phyloP scores from a whole-genome alignment of 75 land plant species.

The Picea glauca region DNA sequence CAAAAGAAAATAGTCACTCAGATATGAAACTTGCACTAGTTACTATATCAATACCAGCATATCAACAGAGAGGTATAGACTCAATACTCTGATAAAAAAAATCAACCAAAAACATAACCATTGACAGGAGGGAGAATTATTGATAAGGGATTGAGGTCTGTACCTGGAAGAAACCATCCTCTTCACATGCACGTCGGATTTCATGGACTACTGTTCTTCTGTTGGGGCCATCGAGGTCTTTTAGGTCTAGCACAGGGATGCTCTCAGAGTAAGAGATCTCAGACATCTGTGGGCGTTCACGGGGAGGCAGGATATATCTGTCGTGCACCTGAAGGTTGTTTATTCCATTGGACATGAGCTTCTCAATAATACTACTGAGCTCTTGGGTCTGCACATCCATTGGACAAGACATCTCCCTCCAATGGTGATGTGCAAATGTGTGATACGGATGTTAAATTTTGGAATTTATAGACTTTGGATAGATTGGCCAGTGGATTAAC shows the following conservation, averaged over 20 bases:
- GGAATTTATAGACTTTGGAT: too few species aligned
- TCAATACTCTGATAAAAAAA: too few species aligned
- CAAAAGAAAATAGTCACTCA: too few species aligned
- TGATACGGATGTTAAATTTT: too few species aligned
- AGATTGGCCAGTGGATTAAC: too few species aligned
- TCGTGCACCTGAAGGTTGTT: not conserved
- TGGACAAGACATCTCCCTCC: too few species aligned
- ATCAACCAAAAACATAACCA: too few species aligned
- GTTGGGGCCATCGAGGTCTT: constrained; percentile 25
- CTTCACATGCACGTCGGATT: constrained; percentile 16
- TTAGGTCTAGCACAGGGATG: constrained; percentile 52
- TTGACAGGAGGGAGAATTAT: constrained; percentile 52
- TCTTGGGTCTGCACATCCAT: too few species aligned
- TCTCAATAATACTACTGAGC: not conserved
- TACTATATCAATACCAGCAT: not conserved
- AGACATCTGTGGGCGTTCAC: not conserved
- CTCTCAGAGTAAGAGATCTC: not conserved
- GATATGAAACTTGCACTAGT: not conserved
- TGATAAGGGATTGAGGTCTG: too few species aligned
- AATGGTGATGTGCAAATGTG: too few species aligned
- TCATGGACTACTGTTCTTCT: constrained; percentile 19
- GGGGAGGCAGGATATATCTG: not conserved
- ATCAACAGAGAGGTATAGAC: too few species aligned
- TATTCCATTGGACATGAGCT: not conserved
- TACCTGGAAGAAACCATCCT: constrained; percentile 34